Percentiles rank a stretch among this genome's conserved stretches.
These are phyloP conservation scores for Helicostylum pulchrum DNA, from an alignment of 192 early-diverging fungal species.

Conservation along the genomic window DNA sequence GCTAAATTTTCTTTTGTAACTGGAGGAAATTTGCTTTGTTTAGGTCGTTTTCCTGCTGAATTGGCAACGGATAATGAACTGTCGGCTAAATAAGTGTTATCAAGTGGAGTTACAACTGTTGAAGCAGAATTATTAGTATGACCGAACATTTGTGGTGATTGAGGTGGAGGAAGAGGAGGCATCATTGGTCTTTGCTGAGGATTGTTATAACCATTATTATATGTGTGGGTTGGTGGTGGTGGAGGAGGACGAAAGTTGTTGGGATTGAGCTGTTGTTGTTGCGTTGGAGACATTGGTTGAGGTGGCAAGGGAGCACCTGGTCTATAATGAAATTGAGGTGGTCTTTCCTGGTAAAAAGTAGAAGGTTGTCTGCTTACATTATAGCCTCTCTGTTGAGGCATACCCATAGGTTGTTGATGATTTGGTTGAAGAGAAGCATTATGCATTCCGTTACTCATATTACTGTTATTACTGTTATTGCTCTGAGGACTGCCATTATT, in stretches of 20 bases:
- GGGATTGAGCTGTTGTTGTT: neutral
- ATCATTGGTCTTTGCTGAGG: neutral
- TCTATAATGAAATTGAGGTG: neutral
- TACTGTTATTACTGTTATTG: too few species aligned
- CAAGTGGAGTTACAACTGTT: neutral
- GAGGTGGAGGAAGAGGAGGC: neutral
- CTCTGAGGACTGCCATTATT: too few species aligned
- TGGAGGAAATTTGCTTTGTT: slow-evolving; percentile 29
- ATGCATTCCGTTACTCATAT: too few species aligned
- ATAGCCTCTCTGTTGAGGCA: neutral
- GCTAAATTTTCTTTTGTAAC: slow-evolving; percentile 39
- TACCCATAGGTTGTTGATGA: too few species aligned
- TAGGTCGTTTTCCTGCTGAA: slow-evolving; percentile 14
- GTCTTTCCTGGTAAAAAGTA: slow-evolving; percentile 9
- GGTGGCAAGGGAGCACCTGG: neutral
- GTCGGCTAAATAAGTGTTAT: slow-evolving; percentile 23
- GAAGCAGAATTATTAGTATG: neutral
- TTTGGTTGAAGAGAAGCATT: too few species aligned
- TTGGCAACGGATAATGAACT: slow-evolving; percentile 24
- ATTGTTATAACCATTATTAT: neutral
- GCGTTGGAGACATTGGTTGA: neutral
- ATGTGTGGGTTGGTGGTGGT: neutral
- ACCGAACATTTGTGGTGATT: neutral
- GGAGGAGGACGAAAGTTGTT: neutral
- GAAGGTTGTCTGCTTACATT: neutral